Base-by-base conservation (phyloP, 225 moss, liverwort and hornwort genomes). In the Takakia lepidozioides region DNA sequence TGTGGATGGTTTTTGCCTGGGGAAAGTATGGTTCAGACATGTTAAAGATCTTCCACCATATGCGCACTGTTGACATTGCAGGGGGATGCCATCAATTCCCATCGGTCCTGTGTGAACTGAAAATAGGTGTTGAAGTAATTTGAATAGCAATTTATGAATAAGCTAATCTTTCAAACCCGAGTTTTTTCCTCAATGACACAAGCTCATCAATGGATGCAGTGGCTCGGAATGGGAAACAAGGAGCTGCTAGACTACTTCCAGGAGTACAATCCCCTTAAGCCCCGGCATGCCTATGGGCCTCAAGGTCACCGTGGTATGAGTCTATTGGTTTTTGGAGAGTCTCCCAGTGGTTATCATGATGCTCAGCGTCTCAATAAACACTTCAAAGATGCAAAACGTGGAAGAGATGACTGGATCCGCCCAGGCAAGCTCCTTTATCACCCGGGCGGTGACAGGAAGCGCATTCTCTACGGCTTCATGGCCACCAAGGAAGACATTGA, bases 291-390 rank as follows among this genome's bases (percentile, higher is more conserved):
- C 4, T 81, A 71, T 73, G 78, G 88, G 32, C 88, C 84, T 0
- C 69, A 78, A 69, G 78, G 78, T 56, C 81, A 88, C 62, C 70
- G 84, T 23, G 84, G 84, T 56, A 75, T 76, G 26, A 88, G 87
- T 55, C 48, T 81, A 32, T 60, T 87, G 62, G 58, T 83, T 15
- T 80, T 80, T 62, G 65, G 59, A 29, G 83, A 77, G 54, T 77
- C 83, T 21, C 69, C 74, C 24, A 59, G 63, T 38, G 87, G 87
- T 6, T 81, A 83, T 38, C 74, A 74, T 64, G 69, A 60, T 72
- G 80, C 83, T 16, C 55, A 65, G 36, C 66, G 74, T 53, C 67
- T 87, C 26, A 58, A 69, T 41, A 58, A 55, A 35, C 67, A 80
- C 43, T 87, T 83, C 49, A 66, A 15, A 40, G 64, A 67, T n/a